Conservation (phyloP, 306 rosid genomes). For the Quercus aquifolioides region DNA sequence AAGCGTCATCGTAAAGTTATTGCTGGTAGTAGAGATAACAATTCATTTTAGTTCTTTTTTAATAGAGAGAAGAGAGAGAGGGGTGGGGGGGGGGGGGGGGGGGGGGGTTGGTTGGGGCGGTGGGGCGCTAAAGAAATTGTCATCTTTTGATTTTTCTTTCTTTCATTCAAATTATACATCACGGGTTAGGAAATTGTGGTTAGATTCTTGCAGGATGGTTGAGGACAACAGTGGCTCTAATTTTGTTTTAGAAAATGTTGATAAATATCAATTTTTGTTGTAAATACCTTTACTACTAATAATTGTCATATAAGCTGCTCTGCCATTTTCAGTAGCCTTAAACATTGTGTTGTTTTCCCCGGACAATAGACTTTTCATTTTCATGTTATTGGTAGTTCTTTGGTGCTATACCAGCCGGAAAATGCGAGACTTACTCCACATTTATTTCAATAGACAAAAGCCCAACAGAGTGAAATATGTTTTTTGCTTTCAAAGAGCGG, state of each 20-base stretch:
- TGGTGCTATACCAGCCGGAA: not conserved
- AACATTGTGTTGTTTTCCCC: not conserved
- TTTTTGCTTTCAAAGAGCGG: too few relatives aligned
- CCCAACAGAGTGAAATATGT: too few relatives aligned
- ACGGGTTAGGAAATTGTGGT: constrained; percentile 38
- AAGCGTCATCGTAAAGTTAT: constrained; percentile 67
- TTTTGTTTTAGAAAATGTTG: constrained; percentile 41
- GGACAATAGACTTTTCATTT: not conserved
- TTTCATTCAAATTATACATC: constrained; percentile 44
- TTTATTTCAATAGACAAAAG: too few relatives aligned
- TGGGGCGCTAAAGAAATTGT: constrained; percentile 32
- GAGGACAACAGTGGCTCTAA: constrained; percentile 14
- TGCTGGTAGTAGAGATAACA: constrained; percentile 39
- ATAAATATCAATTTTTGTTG: constrained; percentile 47
- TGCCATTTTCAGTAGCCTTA: not conserved
- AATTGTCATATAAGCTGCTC: constrained; percentile 18
- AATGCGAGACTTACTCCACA: not conserved
- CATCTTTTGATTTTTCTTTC: constrained; percentile 23
- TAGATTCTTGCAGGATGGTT: constrained; percentile 32
- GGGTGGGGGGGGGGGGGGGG: too few relatives aligned
- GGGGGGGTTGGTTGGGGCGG: too few relatives aligned
- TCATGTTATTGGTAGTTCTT: too few relatives aligned
- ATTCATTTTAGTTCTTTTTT: constrained; percentile 29
- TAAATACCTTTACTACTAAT: constrained; percentile 29
- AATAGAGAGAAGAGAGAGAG: too few relatives aligned